Base-by-base conservation (phyloP, 2,329 filamentous ascomycete genomes). In the Diaporthe ilicicola region DNA sequence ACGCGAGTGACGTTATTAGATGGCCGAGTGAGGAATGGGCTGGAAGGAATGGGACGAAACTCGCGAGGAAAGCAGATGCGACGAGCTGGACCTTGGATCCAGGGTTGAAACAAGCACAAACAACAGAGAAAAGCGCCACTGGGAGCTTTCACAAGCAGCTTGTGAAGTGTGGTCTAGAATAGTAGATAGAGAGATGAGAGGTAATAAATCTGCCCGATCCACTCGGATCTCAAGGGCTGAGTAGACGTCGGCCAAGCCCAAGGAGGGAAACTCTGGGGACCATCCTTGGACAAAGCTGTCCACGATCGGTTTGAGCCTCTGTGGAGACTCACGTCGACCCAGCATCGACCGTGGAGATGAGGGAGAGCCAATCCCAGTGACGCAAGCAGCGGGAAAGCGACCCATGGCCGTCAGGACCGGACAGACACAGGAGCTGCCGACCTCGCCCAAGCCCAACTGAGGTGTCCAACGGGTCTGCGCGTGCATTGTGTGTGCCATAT, bases 281-380 rank as follows among this genome's bases (percentile, higher is more conserved):
- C 19, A 37, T 19, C 42, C 59, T 64, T 44, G 59, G 59, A 64
- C 50, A 24, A 64, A 64, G 59, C 59, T 64, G 44, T 64, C 44
- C 59, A 64, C 19, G 59, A 50, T 64, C 59, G 42, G 42, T 62
- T 42, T 62, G 56, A 46, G 56, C 56, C 56, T 62, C 56, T 62
- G 42, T 39, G 56, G 56, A 62, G 56, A 62, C 56, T 62, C 42
- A 42, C 42, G 56, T 34, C 56, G 12, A 29, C 29, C 44, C 59
- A 64, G 59, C 59, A 64, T 64, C 59, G 42, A 64, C 59, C 59
- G 17, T 64, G 29, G 59, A 64, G 59, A 50, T 64, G 59, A 50
- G 29, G 29, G 27, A 62, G 42, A 48, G 59, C 42, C 42, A 48
- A 29, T 37, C 59, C 39, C 42, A 22, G 56, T 62, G 42, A 48